Percentiles rank a stretch among this genome's conserved stretches.
Evolutionary conservation across 2,329 filamentous ascomycete genomes (phyloP).

Genomic region (Purpureocillium lavendulum): DNA sequence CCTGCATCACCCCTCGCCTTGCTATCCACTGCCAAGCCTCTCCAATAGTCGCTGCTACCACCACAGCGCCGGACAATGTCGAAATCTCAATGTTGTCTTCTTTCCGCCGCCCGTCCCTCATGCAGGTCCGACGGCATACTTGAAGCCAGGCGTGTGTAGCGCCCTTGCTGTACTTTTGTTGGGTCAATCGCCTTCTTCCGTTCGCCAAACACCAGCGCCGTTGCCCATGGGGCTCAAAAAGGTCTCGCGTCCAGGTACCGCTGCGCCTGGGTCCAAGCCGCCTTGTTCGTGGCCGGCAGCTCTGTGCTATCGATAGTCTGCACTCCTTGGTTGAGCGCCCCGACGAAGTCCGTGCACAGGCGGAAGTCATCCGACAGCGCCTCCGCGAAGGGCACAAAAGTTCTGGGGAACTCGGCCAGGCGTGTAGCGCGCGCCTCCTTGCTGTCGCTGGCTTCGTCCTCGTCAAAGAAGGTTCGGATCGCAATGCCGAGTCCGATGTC

Average conservation of each 20-base stretch:
- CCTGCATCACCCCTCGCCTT: too few species aligned
- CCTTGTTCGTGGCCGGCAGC: slow-evolving; percentile 36
- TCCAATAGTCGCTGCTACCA: neutral
- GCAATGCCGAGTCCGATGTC: slow-evolving; percentile 73
- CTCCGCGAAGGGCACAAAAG: slow-evolving; percentile 50
- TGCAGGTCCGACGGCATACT: neutral
- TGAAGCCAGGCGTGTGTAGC: slow-evolving; percentile 4
- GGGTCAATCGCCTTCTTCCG: neutral
- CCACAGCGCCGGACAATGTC: neutral
- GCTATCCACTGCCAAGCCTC: neutral
- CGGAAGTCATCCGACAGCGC: slow-evolving; percentile 52
- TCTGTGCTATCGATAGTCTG: slow-evolving; percentile 41
- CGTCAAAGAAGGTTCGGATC: slow-evolving; percentile 71
- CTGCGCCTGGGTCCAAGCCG: slow-evolving; percentile 46
- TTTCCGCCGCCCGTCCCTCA: neutral
- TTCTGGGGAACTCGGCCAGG: slow-evolving; percentile 40
- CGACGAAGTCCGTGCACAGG: slow-evolving; percentile 48
- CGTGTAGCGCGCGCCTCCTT: slow-evolving; percentile 34
- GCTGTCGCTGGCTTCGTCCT: slow-evolving; percentile 52
- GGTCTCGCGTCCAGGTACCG: slow-evolving; percentile 40
- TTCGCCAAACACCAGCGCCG: neutral
- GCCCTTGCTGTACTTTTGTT: slow-evolving; percentile 1
- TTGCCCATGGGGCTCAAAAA: slow-evolving; percentile 18
- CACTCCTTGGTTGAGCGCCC: slow-evolving; percentile 49
- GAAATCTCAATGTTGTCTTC: neutral